Percentiles rank a stretch among this genome's conserved stretches.
Conservation (phyloP, 768 basidiomycete species). For the Scleroderma bovista region DNA sequence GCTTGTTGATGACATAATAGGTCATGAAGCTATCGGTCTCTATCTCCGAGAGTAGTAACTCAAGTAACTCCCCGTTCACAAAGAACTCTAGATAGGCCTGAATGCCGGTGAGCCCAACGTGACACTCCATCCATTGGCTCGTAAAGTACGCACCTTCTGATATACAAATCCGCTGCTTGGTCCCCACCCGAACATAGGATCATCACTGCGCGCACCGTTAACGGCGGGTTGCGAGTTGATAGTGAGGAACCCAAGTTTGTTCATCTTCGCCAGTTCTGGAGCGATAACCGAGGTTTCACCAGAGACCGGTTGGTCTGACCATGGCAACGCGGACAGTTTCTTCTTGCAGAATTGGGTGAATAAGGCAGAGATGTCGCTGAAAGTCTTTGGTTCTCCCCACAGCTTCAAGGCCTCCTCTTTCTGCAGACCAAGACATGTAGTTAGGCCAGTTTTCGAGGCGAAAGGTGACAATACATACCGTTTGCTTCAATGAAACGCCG, state of each 20-base stretch:
- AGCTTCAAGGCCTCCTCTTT: slow-evolving; percentile 81
- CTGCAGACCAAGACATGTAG: slow-evolving; percentile 34
- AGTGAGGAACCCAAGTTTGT: slow-evolving; percentile 87
- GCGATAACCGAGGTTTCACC: slow-evolving; percentile 81
- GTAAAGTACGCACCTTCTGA: slow-evolving; percentile 63
- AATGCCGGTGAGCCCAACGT: slow-evolving; percentile 2
- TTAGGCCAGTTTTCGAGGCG: slow-evolving; percentile 3
- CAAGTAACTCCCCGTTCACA: slow-evolving; percentile 69
- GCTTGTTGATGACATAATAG: slow-evolving; percentile 96
- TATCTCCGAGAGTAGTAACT: slow-evolving; percentile 70
- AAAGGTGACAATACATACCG: slow-evolving; percentile 40
- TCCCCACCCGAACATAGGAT: slow-evolving; percentile 89
- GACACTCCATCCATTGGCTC: neutral
- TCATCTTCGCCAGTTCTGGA: slow-evolving; percentile 74
- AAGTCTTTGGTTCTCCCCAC: slow-evolving; percentile 77
- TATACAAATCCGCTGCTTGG: slow-evolving; percentile 92
- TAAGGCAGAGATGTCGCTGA: slow-evolving; percentile 61
- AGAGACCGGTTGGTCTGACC: slow-evolving; percentile 89
- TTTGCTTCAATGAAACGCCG: slow-evolving; percentile 87
- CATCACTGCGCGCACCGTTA: slow-evolving; percentile 80
- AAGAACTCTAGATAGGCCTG: slow-evolving; percentile 98
- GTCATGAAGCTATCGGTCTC: slow-evolving; percentile 86
- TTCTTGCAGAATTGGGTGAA: slow-evolving; percentile 82
- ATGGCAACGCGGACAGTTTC: slow-evolving; percentile 76
- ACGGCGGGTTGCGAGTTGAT: slow-evolving; percentile 98